Evolutionary conservation across 176 grass and related monocot species (phyloP), one percentile per base, ranked within the genome.

Genomic region (Cocos nucifera): DNA sequence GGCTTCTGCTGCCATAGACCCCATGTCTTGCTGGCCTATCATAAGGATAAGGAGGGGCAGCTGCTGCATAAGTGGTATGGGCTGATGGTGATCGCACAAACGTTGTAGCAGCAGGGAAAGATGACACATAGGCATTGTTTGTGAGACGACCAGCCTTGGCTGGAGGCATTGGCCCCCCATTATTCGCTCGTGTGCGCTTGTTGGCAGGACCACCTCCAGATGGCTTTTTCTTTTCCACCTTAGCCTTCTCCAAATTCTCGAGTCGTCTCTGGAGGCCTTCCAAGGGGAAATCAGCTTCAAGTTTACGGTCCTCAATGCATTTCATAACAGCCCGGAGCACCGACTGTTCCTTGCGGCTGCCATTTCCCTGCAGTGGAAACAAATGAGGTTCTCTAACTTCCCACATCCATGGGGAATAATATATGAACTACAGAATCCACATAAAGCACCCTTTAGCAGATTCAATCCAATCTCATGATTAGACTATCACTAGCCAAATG

Each of bases 251-350:
- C 18, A 95, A 67, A 29, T 78, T 81, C 79, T 95, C 90, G 15
- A 95, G 86, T 32, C 79, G 83, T 75, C 81, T 95, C 58, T 73
- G 80, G 50, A 95, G 86, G 69, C 74, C 77, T 22, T 80, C 77
- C 24, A 75, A 52, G 32, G 90, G 74, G 76, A 89, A 89, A 53
- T 89, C 86, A 24, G 90, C 77, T 62, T 95, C 83, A 5, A 95
- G 80, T 30, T 87, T 89, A 63, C 61, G 90, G 49, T 95, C 90
- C 70, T 95, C 86, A 51, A 95, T 83, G 61, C 90, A 95, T 74
- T 95, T 95, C 54, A 95, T 95, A 21, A 85, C 86, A 74, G 90
- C 86, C 14, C 90, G 65, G 10, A 95, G 28, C 0, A 71, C 82
- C 4, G 77, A 80, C 19, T 95, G 90, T 76, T 89, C 86, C 59